phyloP scores from a whole-genome alignment of 768 basidiomycete species.

The Zangia roseola region DNA sequence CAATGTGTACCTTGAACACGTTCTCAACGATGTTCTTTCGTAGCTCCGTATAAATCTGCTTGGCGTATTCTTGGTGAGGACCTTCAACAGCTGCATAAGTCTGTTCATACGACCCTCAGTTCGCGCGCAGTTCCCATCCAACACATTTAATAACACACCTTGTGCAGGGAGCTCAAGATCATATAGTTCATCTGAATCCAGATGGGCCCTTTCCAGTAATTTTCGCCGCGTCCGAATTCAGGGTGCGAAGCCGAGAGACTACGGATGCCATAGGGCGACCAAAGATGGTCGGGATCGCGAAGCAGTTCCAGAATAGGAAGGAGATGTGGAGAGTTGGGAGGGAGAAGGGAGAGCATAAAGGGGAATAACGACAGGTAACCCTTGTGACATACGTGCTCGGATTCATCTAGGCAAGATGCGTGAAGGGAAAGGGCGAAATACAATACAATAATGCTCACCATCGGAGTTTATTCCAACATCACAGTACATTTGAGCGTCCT shows the following conservation, averaged over 20 bases:
- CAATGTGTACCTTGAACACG: slow-evolving; percentile 59
- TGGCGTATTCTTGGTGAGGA: slow-evolving; percentile 75
- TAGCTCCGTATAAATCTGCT: slow-evolving; percentile 76
- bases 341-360: slow-evolving; percentile 79
- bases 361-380: slow-evolving; percentile 96
- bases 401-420: slow-evolving; percentile 64
- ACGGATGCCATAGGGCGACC: slow-evolving; percentile 89
- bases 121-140: neutral
- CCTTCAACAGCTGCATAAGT: slow-evolving; percentile 77
- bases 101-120: slow-evolving; percentile 37
- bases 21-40: slow-evolving; percentile 84
- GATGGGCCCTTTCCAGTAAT: slow-evolving; percentile 97
- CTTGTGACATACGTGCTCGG: slow-evolving; percentile 84
- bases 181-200: slow-evolving; percentile 99
- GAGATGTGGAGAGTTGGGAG: slow-evolving; percentile 75
- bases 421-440: neutral
- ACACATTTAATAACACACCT: slow-evolving; percentile 41
- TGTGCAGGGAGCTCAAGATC: slow-evolving; percentile 73
- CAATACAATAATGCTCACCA: slow-evolving; percentile 44
- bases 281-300: slow-evolving; percentile 78
- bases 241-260: slow-evolving; percentile 86
- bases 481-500: slow-evolving; percentile 89
- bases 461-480: slow-evolving; percentile 84
- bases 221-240: slow-evolving; percentile 89
- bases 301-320: slow-evolving; percentile 80